phyloP scores from a whole-genome alignment of 768 basidiomycete genomes.

The Exsudoporus frostii region DNA sequence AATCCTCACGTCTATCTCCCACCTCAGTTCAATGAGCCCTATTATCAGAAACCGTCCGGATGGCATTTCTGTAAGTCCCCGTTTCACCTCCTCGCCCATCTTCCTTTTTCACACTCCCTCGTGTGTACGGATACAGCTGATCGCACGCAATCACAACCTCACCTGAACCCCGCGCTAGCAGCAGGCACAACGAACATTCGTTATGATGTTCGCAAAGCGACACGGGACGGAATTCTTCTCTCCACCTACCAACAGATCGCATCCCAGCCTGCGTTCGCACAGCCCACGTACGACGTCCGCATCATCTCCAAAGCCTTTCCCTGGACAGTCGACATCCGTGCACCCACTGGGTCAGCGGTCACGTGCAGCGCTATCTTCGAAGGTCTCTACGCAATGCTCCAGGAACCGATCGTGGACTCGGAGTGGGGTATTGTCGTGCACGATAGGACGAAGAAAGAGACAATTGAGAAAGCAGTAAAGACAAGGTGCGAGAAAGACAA shows the following conservation, averaged over 20 bases:
- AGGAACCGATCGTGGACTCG: constrained; percentile 55
- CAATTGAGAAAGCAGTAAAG: constrained; percentile 50
- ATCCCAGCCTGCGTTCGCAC: constrained; percentile 36
- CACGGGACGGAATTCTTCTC: constrained; percentile 40
- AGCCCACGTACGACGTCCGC: constrained; percentile 37
- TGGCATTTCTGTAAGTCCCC: constrained; percentile 17
- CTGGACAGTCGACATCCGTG: constrained; percentile 58
- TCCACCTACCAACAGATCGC: constrained; percentile 42
- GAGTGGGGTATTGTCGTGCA: constrained; percentile 60
- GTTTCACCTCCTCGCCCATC: neutral
- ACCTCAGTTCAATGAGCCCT: constrained; percentile 15
- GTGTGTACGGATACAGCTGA: constrained; percentile 10
- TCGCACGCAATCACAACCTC: constrained; percentile 39
- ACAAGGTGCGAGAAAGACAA: constrained; percentile 39
- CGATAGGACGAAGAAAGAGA: constrained; percentile 42
- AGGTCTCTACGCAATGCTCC: constrained; percentile 45
- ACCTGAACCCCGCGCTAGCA: constrained; percentile 52
- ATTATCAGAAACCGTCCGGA: constrained; percentile 7
- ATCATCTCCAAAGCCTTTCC: constrained; percentile 63
- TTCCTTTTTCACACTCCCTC: neutral
- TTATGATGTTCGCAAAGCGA: constrained; percentile 47
- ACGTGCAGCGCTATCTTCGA: constrained; percentile 58
- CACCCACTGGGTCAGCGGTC: constrained; percentile 26
- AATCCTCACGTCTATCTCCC: constrained; percentile 32
- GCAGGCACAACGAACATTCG: constrained; percentile 47